Evolutionary conservation across 2,329 filamentous ascomycete species (phyloP), one percentile per base, ranked within the genome.

Genomic region (Shiraia bambusicola): DNA sequence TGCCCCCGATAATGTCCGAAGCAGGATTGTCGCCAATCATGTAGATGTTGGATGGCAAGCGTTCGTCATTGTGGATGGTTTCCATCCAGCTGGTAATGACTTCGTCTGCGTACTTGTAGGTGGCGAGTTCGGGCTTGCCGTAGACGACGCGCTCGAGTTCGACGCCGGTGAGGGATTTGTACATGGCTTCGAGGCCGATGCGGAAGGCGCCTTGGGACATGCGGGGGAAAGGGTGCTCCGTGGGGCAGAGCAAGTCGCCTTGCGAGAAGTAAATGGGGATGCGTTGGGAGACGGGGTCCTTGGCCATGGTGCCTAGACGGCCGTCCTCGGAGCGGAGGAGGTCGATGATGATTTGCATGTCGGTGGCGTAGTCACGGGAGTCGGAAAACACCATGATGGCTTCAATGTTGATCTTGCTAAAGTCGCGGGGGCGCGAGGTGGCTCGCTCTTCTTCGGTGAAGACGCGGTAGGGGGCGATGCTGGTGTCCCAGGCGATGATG

Each of bases 71-170:
- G 74, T 89, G 85, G 52, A 89, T 80, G 57, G 81, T 75, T 55
- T 85, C 84, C 84, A 88, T 88, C 85, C 85, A 89, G 37, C 77
- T 78, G 24, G 79, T 75, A 49, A 89, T 77, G 13, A 88, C 80
- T 69, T 87, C 83, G 56, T 88, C 84, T 50, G 85, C 86, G 69
- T 86, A 88, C 72, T 84, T 86, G 78, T 87, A 88, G n/a, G 84
- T 87, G 4, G 84, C 84, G 45, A 81, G 59, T 66, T 87, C 84
- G 17, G 84, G 84, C 76, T 88, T 88, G 60, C 84, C 84, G 72
- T 87, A 87, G 42, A 88, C 82, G 25, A 86, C 82, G 75, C 84
- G 84, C 77, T 87, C 84, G 33, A 88, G 80, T 49, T 87, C 84
- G 12, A 77, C 77, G 43, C 83, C 84, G 0, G 83, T 87, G 43